Percentiles rank a stretch among this genome's conserved stretches.
These are phyloP conservation scores for Hypoxylon sp. DNA, from an alignment of 2,329 filamentous ascomycete species.

Conservation along the genomic window DNA sequence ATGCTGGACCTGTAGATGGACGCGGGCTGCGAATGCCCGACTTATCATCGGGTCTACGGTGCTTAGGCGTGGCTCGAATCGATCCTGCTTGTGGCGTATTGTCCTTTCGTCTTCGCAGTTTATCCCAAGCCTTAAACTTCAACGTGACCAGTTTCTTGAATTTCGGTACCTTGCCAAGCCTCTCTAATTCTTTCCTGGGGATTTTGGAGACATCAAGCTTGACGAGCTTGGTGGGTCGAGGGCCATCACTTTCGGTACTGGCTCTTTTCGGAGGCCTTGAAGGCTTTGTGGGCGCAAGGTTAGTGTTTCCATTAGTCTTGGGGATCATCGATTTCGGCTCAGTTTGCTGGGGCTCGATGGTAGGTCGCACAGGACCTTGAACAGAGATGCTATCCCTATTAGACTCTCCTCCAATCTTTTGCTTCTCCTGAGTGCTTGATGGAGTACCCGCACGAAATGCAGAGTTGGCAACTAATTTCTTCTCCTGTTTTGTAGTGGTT, in stretches of 20 bases:
- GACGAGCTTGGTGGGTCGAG: conserved; percentile 54
- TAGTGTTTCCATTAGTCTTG: conserved; percentile 46
- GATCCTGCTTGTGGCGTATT: conserved; percentile 46
- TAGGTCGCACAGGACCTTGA: conserved; percentile 50
- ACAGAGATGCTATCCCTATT: conserved; percentile 53
- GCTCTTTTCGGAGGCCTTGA: conserved; percentile 49
- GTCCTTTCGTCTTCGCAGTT: conserved; percentile 43
- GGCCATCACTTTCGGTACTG: conserved; percentile 51
- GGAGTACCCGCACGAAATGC: conserved; percentile 36
- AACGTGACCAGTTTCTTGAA: conserved; percentile 47
- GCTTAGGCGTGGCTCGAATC: conserved; percentile 52
- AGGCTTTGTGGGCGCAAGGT: conserved; percentile 39
- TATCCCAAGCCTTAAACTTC: conserved; percentile 52
- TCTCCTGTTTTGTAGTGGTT: conserved; percentile 17
- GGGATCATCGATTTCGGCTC: conserved; percentile 43
- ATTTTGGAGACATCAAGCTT: conserved; percentile 53
- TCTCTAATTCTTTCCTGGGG: conserved; percentile 44
- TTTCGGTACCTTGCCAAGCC: conserved; percentile 38
- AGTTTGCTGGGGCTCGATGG: conserved; percentile 48
- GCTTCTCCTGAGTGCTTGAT: conserved; percentile 42
- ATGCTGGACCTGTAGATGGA: conserved; percentile 10
- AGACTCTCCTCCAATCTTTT: conserved; percentile 36
- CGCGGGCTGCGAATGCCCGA: conserved; percentile 19
- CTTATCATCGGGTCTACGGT: conserved; percentile 43
- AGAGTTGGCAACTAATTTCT: conserved; percentile 18